Conservation (phyloP, 345 rosid species). For the Eucalyptus curtisii region DNA sequence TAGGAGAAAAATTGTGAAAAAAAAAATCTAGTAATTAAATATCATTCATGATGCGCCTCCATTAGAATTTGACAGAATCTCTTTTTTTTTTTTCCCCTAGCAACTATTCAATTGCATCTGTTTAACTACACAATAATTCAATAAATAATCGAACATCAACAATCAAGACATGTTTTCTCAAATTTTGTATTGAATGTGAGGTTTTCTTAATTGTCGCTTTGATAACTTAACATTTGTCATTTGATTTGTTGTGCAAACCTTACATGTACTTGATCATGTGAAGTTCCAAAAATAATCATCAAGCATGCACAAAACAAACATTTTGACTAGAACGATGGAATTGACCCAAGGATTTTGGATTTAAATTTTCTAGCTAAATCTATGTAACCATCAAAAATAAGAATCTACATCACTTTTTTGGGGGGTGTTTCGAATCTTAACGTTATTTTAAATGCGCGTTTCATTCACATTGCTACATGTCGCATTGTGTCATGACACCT, state of each 20-base stretch:
- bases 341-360: not conserved
- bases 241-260: not conserved
- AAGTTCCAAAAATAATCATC: not conserved
- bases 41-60: not conserved
- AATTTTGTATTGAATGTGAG: rapidly evolving
- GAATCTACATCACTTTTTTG: not conserved
- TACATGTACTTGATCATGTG: not conserved
- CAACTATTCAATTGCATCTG: not conserved
- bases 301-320: not conserved
- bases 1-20: not conserved
- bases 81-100: rapidly evolving
- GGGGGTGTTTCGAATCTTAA: too few relatives aligned
- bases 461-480: not conserved
- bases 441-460: rapidly evolving
- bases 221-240: not conserved
- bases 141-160: not conserved
- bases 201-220: not conserved
- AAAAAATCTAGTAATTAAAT: not conserved
- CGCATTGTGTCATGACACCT: not conserved
- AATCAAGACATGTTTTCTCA: not conserved
- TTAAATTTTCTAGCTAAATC: not conserved
- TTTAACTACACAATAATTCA: not conserved
- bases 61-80: rapidly evolving
- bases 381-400: not conserved
- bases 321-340: not conserved